Evolutionary conservation across 371 early-diverging fungal genomes (phyloP).

Genomic region (Ecytonucleospora hepatopenaei): DNA sequence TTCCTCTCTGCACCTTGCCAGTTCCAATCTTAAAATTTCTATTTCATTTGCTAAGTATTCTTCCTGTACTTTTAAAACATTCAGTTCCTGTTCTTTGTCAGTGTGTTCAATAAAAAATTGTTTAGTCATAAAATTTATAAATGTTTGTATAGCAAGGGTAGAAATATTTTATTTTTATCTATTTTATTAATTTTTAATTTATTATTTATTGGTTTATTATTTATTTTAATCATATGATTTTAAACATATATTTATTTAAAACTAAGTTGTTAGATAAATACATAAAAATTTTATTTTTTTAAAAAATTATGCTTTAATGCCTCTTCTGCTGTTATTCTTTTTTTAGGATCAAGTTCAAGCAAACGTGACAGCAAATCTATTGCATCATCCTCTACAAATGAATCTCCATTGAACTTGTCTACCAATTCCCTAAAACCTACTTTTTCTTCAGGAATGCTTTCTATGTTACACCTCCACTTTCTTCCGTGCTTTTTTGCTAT

Average conservation of each 20-base stretch:
- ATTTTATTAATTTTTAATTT: background rate
- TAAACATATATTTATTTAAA: too few relatives aligned
- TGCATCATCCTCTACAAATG: constrained; percentile 30
- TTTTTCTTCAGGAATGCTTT: constrained; percentile 47
- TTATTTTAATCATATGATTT: too few relatives aligned
- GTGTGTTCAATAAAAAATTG: background rate
- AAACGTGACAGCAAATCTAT: constrained; percentile 65
- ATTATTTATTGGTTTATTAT: too few relatives aligned
- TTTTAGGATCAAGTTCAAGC: constrained; percentile 77
- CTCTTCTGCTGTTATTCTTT: constrained; percentile 79
- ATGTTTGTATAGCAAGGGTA: background rate
- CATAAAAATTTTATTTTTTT: constrained; percentile 61
- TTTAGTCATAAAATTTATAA: background rate
- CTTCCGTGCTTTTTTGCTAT: constrained; percentile 55
- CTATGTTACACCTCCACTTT: constrained; percentile 55
- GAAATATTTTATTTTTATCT: background rate
- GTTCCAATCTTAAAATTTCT: constrained; percentile 83
- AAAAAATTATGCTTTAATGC: constrained; percentile 88
- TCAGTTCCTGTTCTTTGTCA: constrained; percentile 59
- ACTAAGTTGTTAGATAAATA: background rate
- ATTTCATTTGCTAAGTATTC: constrained; percentile 95
- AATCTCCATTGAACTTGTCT: constrained; percentile 23
- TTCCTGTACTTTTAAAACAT: constrained; percentile 86
- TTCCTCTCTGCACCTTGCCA: constrained; percentile 75
- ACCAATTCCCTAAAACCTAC: constrained; percentile 54